Evolutionary conservation across 768 basidiomycete species (phyloP).

Genomic region (Suillus subalutaceus): DNA sequence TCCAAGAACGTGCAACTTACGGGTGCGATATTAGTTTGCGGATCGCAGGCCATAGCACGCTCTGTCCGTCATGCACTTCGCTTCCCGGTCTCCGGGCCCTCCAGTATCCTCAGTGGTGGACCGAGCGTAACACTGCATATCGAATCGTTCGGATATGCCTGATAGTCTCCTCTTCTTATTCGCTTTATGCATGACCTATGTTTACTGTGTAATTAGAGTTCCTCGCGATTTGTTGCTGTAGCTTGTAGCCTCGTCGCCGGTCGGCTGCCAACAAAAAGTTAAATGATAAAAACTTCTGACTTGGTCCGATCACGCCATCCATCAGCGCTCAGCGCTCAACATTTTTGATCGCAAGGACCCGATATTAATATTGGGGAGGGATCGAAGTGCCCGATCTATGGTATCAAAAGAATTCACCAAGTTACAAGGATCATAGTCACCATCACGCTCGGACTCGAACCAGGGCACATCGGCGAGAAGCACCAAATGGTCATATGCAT

Average conservation of each 20-base stretch:
- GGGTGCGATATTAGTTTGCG: slow-evolving; percentile 44
- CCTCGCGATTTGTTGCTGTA: neutral
- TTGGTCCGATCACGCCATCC: neutral
- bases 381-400: too few species aligned
- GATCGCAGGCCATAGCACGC: slow-evolving; percentile 42
- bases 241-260: neutral
- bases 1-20: neutral
- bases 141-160: slow-evolving; percentile 46
- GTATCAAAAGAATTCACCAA: too few species aligned
- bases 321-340: too few species aligned
- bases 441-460: too few species aligned
- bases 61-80: slow-evolving; percentile 44
- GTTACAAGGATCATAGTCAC: too few species aligned
- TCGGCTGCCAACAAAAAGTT: too few species aligned
- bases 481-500: too few species aligned
- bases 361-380: too few species aligned
- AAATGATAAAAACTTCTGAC: neutral
- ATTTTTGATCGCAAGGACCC: too few species aligned
- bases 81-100: slow-evolving; percentile 33
- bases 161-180: neutral
- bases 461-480: too few species aligned
- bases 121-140: slow-evolving; percentile 42
- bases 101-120: slow-evolving; percentile 34
- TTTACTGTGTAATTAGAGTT: neutral
- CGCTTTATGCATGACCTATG: neutral